These are phyloP conservation scores for Agrocybe chaxingu DNA, from an alignment of 768 basidiomycete species.

Conservation along the genomic window DNA sequence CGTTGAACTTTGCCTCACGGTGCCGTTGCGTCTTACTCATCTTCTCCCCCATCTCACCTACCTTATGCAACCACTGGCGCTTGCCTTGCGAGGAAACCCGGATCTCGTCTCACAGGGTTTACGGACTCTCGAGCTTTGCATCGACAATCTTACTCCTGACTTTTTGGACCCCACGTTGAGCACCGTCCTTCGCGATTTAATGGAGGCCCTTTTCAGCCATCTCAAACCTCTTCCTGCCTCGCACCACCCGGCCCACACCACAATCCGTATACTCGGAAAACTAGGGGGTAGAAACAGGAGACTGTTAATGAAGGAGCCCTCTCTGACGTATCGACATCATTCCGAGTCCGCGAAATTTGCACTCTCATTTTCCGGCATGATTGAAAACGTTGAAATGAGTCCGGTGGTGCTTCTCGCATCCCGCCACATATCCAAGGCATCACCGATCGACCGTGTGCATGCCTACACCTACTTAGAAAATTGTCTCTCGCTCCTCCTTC, in stretches of 20 bases:
- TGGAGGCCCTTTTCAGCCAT: constrained; percentile 90
- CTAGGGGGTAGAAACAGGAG: constrained; percentile 92
- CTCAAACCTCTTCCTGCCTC: constrained; percentile 86
- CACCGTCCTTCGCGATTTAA: constrained; percentile 88
- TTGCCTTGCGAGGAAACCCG: constrained; percentile 81
- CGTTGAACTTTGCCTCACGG: constrained; percentile 95
- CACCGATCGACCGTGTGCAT: constrained; percentile 47
- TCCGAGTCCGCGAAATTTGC: constrained; percentile 68
- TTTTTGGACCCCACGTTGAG: constrained; percentile 96
- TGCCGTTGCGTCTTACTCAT: constrained; percentile 92
- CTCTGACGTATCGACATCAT: constrained; percentile 66
- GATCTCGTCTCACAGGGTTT: constrained; percentile 95
- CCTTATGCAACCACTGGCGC: constrained; percentile 93
- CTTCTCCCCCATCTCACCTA: constrained; percentile 93
- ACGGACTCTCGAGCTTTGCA: constrained; percentile 95
- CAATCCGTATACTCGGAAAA: constrained; percentile 95
- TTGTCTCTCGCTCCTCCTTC: constrained; percentile 65
- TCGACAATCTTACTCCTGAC: constrained; percentile 97
- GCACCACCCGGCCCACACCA: constrained; percentile 89
- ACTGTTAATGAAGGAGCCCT: constrained; percentile 76
- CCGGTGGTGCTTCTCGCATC: constrained; percentile 66
- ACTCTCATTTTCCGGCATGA: constrained; percentile 70
- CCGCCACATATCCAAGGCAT: constrained; percentile 52
- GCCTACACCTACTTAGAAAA: constrained; percentile 72
- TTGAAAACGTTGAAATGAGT: constrained; percentile 61